Conservation (phyloP, 192 early-diverging fungal species). For the Mortierella antarctica region DNA sequence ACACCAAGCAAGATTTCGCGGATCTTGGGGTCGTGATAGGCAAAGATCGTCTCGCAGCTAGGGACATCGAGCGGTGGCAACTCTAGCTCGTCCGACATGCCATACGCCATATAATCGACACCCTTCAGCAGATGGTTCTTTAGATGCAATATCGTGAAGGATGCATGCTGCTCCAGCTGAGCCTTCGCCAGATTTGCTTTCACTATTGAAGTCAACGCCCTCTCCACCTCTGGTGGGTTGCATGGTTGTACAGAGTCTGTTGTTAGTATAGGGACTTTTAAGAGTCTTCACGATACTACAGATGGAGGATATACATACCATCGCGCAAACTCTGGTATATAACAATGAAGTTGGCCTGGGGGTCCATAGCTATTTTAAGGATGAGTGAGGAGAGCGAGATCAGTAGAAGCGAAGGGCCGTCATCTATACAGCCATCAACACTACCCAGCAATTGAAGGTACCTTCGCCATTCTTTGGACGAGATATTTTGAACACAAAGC, state of each 20-base stretch:
- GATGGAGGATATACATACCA: conserved; percentile 34
- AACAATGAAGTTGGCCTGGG: conserved; percentile 65
- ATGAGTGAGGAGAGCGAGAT: not conserved
- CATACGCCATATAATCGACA: conserved; percentile 71
- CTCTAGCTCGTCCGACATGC: conserved; percentile 64
- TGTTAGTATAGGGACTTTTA: not conserved
- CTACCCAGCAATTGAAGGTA: not conserved
- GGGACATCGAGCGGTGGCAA: conserved; percentile 64
- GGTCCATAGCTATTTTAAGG: not conserved
- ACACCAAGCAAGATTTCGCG: conserved; percentile 62
- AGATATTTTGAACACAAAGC: conserved; percentile 67
- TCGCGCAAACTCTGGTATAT: conserved; percentile 59
- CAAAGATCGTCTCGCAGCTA: conserved; percentile 59
- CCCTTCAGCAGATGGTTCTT: conserved; percentile 59
- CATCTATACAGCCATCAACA: not conserved
- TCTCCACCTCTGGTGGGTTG: conserved; percentile 59
- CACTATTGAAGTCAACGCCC: conserved; percentile 54
- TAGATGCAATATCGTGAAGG: conserved; percentile 57
- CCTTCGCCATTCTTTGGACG: conserved; percentile 47
- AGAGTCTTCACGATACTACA: not conserved
- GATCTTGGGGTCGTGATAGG: conserved; percentile 59
- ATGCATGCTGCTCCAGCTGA: conserved; percentile 60
- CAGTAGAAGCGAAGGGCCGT: not conserved
- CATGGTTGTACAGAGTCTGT: not conserved
- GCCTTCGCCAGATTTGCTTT: conserved; percentile 52